Percentiles rank a stretch among this genome's conserved stretches.
These are phyloP conservation scores for Mucor plumbeus DNA, from an alignment of 371 early-diverging fungal genomes.

Conservation along the genomic window DNA sequence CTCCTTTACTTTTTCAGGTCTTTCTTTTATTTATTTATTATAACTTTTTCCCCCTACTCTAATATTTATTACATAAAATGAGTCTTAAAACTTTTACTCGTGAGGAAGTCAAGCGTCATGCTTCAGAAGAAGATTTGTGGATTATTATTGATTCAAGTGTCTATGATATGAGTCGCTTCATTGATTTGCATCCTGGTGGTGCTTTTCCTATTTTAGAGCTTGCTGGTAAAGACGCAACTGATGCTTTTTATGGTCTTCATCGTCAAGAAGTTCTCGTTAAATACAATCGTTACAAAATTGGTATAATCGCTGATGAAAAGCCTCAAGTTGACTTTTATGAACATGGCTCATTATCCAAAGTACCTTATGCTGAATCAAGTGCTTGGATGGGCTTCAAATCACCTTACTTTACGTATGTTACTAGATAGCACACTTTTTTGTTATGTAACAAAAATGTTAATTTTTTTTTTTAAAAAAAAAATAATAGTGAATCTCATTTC, in stretches of 20 bases:
- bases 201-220: constrained; percentile 67
- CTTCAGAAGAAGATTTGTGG: constrained; percentile 83
- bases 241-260: constrained; percentile 74
- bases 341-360: constrained; percentile 51
- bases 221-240: constrained; percentile 78
- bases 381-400: constrained; percentile 59
- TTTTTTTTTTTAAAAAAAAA: too few species aligned
- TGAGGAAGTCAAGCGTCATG: constrained; percentile 81
- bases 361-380: constrained; percentile 63
- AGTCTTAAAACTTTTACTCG: constrained; percentile 53
- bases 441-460: too few species aligned
- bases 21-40: neutral
- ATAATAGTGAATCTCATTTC: constrained; percentile 54
- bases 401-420: constrained; percentile 56
- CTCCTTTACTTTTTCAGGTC: neutral
- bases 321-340: constrained; percentile 36
- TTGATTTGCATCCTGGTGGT: constrained; percentile 90
- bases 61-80: constrained; percentile 3
- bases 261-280: constrained; percentile 69
- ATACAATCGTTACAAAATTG: constrained; percentile 56
- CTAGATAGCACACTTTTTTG: too few species aligned
- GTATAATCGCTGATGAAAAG: constrained; percentile 47
- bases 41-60: constrained; percentile 11
- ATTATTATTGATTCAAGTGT: constrained; percentile 84
- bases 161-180: constrained; percentile 90